Conservation (phyloP, 2,329 filamentous ascomycete genomes). For the Fusarium mangiferae region DNA sequence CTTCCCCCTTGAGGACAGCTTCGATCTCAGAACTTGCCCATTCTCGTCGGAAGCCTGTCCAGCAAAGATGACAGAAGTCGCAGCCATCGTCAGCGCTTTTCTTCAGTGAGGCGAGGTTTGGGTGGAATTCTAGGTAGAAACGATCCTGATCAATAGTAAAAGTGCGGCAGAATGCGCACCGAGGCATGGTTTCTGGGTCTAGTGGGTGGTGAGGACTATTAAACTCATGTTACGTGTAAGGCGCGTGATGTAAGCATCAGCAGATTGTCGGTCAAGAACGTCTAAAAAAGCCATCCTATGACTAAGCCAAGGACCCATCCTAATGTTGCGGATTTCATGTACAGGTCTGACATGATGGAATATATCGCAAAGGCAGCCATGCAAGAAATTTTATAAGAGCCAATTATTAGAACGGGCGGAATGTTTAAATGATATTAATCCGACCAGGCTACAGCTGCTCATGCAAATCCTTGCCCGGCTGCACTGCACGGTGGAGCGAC, state of each 20-base stretch:
- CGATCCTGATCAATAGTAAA: background rate
- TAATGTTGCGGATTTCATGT: no score
- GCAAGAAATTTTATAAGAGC: fast-evolving
- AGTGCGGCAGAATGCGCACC: background rate
- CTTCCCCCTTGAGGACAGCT: background rate
- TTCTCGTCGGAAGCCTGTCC: background rate
- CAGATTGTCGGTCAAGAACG: background rate
- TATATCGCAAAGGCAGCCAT: fast-evolving
- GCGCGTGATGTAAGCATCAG: background rate
- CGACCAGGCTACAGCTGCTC: background rate
- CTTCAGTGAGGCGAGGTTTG: conserved; percentile 1
- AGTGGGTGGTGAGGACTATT: background rate
- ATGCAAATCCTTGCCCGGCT: background rate
- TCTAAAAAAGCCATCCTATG: background rate
- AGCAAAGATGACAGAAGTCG: conserved; percentile 16
- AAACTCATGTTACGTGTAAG: background rate
- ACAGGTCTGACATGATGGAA: fast-evolving
- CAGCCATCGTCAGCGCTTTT: background rate
- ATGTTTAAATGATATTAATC: background rate
- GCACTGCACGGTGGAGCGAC: background rate
- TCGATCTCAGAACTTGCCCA: background rate
- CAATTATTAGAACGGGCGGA: fast-evolving
- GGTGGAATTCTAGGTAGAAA: background rate
- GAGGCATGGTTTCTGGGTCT: background rate
- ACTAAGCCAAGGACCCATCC: background rate